These are phyloP conservation scores for Candida endomychidarum DNA, from an alignment of 805 yeast genomes.

Conservation along the genomic window DNA sequence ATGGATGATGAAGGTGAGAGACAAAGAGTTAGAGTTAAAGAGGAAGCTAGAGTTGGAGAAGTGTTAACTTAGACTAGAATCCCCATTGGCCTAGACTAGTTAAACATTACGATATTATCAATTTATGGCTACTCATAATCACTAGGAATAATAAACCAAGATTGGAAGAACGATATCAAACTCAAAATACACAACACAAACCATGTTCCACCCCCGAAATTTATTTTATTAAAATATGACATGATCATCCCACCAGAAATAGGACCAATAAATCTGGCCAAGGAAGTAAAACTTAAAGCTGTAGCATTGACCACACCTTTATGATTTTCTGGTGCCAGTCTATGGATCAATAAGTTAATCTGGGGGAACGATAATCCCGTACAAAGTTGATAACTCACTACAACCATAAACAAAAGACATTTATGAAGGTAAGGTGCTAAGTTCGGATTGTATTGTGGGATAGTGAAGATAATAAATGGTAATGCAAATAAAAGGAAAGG, in stretches of 20 bases:
- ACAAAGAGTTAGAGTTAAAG: conserved; percentile 18
- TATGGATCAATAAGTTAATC: conserved; percentile 31
- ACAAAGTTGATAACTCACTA: conserved; percentile 31
- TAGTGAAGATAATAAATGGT: conserved; percentile 33
- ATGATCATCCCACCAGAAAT: conserved; percentile 32
- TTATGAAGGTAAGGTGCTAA: conserved; percentile 31
- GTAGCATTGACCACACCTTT: conserved; percentile 35
- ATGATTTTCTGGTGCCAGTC: conserved; percentile 33
- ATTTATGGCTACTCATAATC: conserved; percentile 2
- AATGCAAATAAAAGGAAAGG: conserved; percentile 30
- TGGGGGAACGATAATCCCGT: conserved; percentile 36
- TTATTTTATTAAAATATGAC: conserved; percentile 31
- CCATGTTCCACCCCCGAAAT: conserved; percentile 37
- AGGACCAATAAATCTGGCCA: conserved; percentile 34
- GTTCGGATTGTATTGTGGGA: conserved; percentile 22
- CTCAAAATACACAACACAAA: conserved; percentile 26
- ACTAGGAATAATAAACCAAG: conserved; percentile 11
- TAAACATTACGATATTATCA: too few species aligned
- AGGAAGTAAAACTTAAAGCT: conserved; percentile 32
- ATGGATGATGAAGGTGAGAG: conserved; percentile 16
- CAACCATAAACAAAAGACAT: conserved; percentile 24
- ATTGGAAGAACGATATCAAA: conserved; percentile 17
- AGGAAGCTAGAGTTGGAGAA: conserved; percentile 24
- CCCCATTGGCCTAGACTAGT: too few species aligned
- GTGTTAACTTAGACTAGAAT: neutral